Evolutionary conservation across 192 early-diverging fungal species (phyloP), one percentile per base, ranked within the genome.

Genomic region (Geranomyces michiganensis): DNA sequence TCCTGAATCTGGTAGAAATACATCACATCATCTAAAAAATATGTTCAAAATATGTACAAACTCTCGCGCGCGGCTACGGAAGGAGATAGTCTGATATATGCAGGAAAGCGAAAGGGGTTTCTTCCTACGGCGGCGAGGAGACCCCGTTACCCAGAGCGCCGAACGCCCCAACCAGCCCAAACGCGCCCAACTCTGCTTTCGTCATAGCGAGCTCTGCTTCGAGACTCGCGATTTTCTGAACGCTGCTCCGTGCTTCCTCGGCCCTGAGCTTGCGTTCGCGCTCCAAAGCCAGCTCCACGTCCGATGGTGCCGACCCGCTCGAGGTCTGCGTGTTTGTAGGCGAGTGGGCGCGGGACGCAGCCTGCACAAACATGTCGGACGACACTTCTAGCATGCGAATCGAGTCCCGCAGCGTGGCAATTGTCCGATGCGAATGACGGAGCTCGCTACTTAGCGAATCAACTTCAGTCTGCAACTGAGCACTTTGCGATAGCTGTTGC

Each of bases 211-310:
- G 22, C 30, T 81, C 79, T 29, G 68, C 72, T 47, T 81, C 76
- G 48, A 81, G 48, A 24, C 21, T 33, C 12, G 76, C 73, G 62
- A 81, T 75, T 65, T 62, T 62, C 36, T 74, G 60, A 1, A 30
- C 59, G 22, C 33, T 55, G 30, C 48, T 56, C 47, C 62, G 56
- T 22, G 55, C 56, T 32, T 78, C 76, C 45, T 64, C 53, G 13
- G 29, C 44, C 29, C 79, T 17, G 32, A 67, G 44, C 43, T 47
- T 51, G 19, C 62, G 72, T 51, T 78, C 75, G 7, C 62, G 30
- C 1, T 81, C 79, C 13, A 81, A 66, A 0, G 71, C 76, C 45
- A 62, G 32, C 64, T 81, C 79, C 41, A 63, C n/a, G 33, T 75
- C 76, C 5, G 43, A 13, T 1, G 32, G n/a, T 17, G 21, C 58